Evolutionary conservation across 495 filamentous ascomycete genomes (phyloP).

Genomic region (Xylona heveae): DNA sequence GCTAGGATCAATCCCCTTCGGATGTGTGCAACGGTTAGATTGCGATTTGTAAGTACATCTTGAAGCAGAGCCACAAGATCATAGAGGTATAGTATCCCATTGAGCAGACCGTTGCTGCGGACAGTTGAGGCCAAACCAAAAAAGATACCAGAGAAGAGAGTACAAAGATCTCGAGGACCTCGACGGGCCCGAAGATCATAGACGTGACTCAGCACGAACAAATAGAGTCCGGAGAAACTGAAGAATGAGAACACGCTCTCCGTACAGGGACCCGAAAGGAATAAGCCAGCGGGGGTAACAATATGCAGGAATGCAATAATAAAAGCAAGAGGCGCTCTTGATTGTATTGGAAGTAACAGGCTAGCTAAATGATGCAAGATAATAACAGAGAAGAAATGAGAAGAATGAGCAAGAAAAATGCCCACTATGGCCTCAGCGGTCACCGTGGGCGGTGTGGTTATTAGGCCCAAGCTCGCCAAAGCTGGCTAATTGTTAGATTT

Average conservation of each 20-base stretch:
- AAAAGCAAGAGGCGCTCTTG: conserved; percentile 29
- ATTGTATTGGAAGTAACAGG: conserved; percentile 20
- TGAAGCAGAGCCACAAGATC: conserved; percentile 24
- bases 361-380: conserved; percentile 40
- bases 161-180: conserved; percentile 20
- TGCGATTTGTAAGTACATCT: conserved; percentile 11
- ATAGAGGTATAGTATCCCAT: conserved; percentile 48
- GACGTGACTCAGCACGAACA: conserved; percentile 33
- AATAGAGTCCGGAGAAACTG: conserved; percentile 47
- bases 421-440: conserved; percentile 25
- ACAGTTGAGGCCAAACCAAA: conserved; percentile 58
- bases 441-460: not conserved
- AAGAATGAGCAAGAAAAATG: conserved; percentile 40
- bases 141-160: conserved; percentile 36
- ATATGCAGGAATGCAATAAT: conserved; percentile 54
- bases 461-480: conserved; percentile 8
- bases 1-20: conserved; percentile 31
- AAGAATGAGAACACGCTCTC: conserved; percentile 66
- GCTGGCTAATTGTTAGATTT: not conserved
- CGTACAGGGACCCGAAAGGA: conserved; percentile 70
- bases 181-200: conserved; percentile 11
- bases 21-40: conserved; percentile 5
- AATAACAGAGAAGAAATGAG: conserved; percentile 56
- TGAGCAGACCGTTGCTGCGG: conserved; percentile 74
- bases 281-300: conserved; percentile 69